These are phyloP conservation scores for Lactuca sativa DNA, from an alignment of 129 eudicot genomes.

Conservation along the genomic window DNA sequence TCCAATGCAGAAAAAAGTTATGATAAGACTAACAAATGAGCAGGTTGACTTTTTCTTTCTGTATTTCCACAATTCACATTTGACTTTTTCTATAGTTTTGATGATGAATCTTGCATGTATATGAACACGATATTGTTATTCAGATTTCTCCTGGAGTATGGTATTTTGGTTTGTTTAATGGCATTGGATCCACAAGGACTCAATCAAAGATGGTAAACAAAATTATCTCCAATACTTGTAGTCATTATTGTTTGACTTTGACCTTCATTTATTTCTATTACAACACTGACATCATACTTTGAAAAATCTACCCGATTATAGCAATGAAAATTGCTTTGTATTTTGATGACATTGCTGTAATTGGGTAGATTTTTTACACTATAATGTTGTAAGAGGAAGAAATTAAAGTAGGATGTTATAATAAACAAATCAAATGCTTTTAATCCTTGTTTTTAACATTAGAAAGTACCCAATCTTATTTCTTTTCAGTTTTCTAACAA, in stretches of 20 bases:
- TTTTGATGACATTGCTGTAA: too few relatives aligned
- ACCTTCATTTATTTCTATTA: not conserved
- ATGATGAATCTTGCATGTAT: not conserved
- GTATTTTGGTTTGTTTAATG: conserved; percentile 89
- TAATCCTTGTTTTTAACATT: too few relatives aligned
- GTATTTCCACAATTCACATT: not conserved
- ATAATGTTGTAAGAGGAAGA: too few relatives aligned
- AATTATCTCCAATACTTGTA: conserved; percentile 12
- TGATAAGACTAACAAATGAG: conserved; percentile 68
- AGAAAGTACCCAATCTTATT: too few relatives aligned
- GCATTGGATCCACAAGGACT: conserved; percentile 83
- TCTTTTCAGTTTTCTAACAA: too few relatives aligned
- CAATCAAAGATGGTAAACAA: conserved; percentile 87
- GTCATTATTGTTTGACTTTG: not conserved
- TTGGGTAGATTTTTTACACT: too few relatives aligned
- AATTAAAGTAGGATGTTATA: too few relatives aligned
- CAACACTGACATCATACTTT: too few relatives aligned
- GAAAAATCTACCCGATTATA: too few relatives aligned
- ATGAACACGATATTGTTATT: conserved; percentile 11
- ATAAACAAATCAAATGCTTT: too few relatives aligned
- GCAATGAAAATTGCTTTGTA: too few relatives aligned
- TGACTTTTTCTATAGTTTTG: not conserved
- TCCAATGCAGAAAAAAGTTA: conserved; percentile 75
- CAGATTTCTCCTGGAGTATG: conserved; percentile 89
- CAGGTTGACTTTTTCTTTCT: conserved; percentile 54